phyloP scores from a whole-genome alignment of 208 protist genomes.

The Strigomonas galati region DNA sequence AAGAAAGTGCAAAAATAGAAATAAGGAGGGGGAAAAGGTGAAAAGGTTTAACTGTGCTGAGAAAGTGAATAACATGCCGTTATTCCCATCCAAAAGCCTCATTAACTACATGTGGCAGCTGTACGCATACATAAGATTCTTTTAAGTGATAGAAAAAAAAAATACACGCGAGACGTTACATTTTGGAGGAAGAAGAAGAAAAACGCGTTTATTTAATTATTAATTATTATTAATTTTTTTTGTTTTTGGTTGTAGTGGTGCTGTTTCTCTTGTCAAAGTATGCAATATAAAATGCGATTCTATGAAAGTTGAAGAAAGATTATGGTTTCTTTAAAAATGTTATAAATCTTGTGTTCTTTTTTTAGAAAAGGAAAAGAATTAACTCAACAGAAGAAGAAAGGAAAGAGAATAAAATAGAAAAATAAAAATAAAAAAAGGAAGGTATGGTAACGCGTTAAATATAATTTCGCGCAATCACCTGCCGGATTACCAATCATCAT shows the following conservation, averaged over 20 bases:
- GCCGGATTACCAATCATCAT: slow-evolving; percentile 9
- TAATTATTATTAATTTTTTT: slow-evolving; percentile 1
- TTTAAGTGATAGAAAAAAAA: too few species aligned
- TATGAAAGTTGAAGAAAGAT: too few species aligned
- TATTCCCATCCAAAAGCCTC: too few species aligned
- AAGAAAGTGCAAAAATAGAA: background rate
- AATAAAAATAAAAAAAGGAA: slow-evolving; percentile 11
- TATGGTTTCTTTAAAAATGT: background rate
- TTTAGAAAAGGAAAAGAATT: background rate
- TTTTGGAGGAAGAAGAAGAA: slow-evolving; percentile 2
- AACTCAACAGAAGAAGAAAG: background rate
- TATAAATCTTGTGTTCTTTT: background rate
- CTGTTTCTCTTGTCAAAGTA: too few species aligned
- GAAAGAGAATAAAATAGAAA: slow-evolving; percentile 5
- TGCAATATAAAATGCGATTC: too few species aligned
- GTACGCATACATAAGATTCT: too few species aligned
- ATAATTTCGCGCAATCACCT: background rate
- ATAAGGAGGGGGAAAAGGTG: background rate
- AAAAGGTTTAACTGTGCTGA: background rate
- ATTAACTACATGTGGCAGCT: too few species aligned
- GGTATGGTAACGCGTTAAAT: background rate
- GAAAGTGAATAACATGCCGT: too few species aligned
- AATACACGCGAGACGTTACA: too few species aligned
- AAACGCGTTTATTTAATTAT: background rate
- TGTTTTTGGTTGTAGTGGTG: too few species aligned